Percentiles rank a stretch among this genome's conserved stretches.
phyloP scores from a whole-genome alignment of 352 stramenopile genomes.

The Stephanocyclus meneghinianus region DNA sequence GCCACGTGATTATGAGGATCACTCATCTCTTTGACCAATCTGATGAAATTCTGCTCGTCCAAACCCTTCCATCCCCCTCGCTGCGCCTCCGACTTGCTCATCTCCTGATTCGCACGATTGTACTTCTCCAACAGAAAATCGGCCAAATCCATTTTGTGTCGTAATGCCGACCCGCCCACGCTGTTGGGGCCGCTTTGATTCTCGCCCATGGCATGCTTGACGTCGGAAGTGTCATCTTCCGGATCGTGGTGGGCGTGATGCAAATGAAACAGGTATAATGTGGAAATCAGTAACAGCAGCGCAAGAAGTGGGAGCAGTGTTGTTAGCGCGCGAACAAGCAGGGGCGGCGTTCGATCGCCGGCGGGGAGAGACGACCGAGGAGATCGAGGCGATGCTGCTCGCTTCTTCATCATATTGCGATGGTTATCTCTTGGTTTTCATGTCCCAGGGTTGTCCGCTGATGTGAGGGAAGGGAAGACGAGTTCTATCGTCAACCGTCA shows the following conservation, averaged over 20 bases:
- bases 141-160: conserved; percentile 46
- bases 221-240: conserved; percentile 31
- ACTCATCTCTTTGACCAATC: conserved; percentile 28
- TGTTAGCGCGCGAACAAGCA: conserved; percentile 24
- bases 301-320: conserved; percentile 26
- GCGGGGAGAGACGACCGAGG: neutral
- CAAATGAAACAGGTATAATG: conserved; percentile 39
- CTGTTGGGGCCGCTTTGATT: conserved; percentile 24
- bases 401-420: too few relatives aligned
- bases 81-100: conserved; percentile 30
- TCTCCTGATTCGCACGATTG: conserved; percentile 6
- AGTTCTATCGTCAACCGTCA: too few relatives aligned
- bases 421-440: too few relatives aligned
- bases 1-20: neutral
- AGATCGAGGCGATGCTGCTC: too few relatives aligned
- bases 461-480: too few relatives aligned
- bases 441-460: too few relatives aligned
- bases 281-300: conserved; percentile 28
- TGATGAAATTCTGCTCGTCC: conserved; percentile 43
- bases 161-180: conserved; percentile 24
- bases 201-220: conserved; percentile 11
- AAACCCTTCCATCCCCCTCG: conserved; percentile 27
- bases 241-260: conserved; percentile 27
- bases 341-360: neutral
- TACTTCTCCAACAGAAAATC: conserved; percentile 41